These are phyloP conservation scores for Sugiyamaella japonica DNA, from an alignment of 1,139 yeast genomes.

Conservation along the genomic window DNA sequence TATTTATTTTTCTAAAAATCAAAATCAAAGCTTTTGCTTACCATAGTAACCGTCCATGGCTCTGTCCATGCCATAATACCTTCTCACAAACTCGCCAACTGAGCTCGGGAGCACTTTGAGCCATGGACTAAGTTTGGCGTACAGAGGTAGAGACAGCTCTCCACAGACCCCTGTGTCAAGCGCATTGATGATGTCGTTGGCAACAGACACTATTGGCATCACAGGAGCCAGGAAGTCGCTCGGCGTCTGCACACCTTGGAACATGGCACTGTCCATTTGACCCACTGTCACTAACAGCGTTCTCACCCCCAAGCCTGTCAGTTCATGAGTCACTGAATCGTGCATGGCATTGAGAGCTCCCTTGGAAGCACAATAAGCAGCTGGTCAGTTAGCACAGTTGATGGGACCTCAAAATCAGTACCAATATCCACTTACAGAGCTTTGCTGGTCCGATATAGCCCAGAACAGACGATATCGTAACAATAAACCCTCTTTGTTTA, in stretches of 20 bases:
- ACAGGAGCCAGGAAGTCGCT: constrained; percentile 73
- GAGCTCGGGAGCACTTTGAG: constrained; percentile 75
- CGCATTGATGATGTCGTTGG: constrained; percentile 53
- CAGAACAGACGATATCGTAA: constrained; percentile 59
- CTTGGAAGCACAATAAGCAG: constrained; percentile 82
- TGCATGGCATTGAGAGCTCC: constrained; percentile 79
- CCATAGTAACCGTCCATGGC: constrained; percentile 28
- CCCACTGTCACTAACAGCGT: constrained; percentile 82
- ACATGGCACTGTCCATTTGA: constrained; percentile 69
- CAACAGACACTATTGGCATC: constrained; percentile 62
- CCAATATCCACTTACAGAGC: constrained; percentile 50
- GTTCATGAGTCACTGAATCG: constrained; percentile 70
- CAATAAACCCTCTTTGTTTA: constrained; percentile 49
- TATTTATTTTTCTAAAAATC: not conserved
- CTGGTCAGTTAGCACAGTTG: constrained; percentile 11
- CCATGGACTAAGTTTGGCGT: constrained; percentile 66
- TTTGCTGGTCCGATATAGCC: constrained; percentile 72
- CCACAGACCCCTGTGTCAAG: constrained; percentile 63
- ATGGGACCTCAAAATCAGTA: no score
- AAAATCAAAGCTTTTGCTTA: not conserved
- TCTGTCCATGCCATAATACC: constrained; percentile 61
- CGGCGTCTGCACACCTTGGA: constrained; percentile 68
- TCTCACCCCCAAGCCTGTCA: constrained; percentile 53
- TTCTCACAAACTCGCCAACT: constrained; percentile 53
- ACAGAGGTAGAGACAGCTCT: constrained; percentile 67